Conservation (phyloP, 2,329 filamentous ascomycete genomes). For the Diaporthe capsici region DNA sequence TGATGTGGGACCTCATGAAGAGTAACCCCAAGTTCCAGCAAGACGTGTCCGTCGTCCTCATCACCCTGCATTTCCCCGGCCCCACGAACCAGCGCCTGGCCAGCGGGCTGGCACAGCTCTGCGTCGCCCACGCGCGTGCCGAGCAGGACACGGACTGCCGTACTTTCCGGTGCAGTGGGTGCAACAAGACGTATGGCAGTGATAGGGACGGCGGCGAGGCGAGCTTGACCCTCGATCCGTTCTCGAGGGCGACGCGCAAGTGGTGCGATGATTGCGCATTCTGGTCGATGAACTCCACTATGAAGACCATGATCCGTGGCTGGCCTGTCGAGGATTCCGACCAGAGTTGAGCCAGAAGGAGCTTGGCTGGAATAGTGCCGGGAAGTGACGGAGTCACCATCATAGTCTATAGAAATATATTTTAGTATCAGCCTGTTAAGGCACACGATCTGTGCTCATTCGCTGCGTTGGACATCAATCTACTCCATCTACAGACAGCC, state of each 20-base stretch:
- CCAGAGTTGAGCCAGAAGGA: neutral
- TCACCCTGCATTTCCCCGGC: neutral
- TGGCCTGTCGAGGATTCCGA: neutral
- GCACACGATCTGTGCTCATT: too few relatives aligned
- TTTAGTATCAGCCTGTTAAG: too few relatives aligned
- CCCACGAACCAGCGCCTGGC: neutral
- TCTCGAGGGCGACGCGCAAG: neutral
- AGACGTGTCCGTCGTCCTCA: neutral
- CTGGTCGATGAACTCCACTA: neutral
- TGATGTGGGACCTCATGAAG: neutral
- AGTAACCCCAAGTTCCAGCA: neutral
- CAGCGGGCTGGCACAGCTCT: too few relatives aligned
- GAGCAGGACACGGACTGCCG: too few relatives aligned
- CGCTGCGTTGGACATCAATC: too few relatives aligned
- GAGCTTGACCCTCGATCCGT: neutral
- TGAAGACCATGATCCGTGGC: neutral
- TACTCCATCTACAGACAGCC: too few relatives aligned
- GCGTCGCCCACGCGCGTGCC: too few relatives aligned
- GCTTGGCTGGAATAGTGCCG: neutral
- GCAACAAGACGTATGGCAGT: too few relatives aligned
- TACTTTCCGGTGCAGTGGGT: too few relatives aligned
- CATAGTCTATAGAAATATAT: neutral
- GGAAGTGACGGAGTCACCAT: too few relatives aligned
- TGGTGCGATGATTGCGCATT: neutral
- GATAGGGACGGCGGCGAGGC: too few relatives aligned